Evolutionary conservation across 768 basidiomycete genomes (phyloP).

Genomic region (Lentinula sp.): DNA sequence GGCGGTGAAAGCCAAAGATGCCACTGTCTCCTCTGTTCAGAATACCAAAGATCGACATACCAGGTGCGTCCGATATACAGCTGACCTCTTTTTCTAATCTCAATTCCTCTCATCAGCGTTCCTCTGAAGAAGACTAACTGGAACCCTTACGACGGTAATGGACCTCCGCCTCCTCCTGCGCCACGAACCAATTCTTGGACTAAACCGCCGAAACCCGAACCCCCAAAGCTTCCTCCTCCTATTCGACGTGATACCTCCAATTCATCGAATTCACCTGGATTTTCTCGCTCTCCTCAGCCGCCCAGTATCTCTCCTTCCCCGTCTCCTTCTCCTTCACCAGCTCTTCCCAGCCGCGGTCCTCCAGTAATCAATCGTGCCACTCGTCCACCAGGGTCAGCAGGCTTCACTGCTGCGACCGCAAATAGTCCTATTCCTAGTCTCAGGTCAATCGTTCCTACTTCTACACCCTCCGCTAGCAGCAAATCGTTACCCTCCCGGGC

Average conservation of each 20-base stretch:
- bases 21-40: constrained; percentile 42
- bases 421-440: constrained; percentile 2
- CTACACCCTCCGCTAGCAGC: constrained; percentile 9
- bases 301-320: constrained; percentile 7
- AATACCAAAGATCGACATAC: constrained; percentile 51
- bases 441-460: constrained; percentile 4
- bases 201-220: constrained; percentile 12
- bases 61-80: constrained; percentile 26
- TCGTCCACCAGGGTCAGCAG: constrained; percentile 19
- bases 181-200: constrained; percentile 16
- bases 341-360: constrained; percentile 14
- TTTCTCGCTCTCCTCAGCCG: constrained; percentile 19
- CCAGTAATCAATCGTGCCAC: constrained; percentile 27
- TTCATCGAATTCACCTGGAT: constrained; percentile 16
- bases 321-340: neutral
- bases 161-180: constrained; percentile 40
- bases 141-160: constrained; percentile 50
- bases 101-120: constrained; percentile 25
- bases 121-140: constrained; percentile 59
- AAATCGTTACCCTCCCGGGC: neutral
- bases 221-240: constrained; percentile 22
- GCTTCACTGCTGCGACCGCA: neutral
- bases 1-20: constrained; percentile 56
- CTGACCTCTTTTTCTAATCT: neutral
- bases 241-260: constrained; percentile 14